These are phyloP conservation scores for Brettanomyces sp. DNA, from an alignment of 805 yeast species.

Conservation along the genomic window DNA sequence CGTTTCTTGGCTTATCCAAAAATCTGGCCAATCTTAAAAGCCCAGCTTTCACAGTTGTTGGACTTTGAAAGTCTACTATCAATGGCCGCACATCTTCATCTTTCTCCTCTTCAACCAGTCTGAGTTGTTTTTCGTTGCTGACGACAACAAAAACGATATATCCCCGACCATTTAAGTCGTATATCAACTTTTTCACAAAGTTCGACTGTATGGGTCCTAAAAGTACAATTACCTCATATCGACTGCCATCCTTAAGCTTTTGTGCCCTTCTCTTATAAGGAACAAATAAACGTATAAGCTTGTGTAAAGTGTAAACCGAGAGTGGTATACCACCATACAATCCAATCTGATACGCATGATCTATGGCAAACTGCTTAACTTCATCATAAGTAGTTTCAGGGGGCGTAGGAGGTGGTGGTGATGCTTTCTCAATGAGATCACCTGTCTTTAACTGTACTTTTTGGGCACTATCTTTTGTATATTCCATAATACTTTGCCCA, in stretches of 20 bases:
- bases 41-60: conserved; percentile 34
- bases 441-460: background rate
- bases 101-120: conserved; percentile 46
- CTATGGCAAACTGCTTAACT: background rate
- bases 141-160: conserved; percentile 73
- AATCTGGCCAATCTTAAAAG: conserved; percentile 39
- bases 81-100: conserved; percentile 64
- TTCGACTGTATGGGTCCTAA: conserved; percentile 76
- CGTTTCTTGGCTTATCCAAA: conserved; percentile 28
- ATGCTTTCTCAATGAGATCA: background rate
- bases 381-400: background rate
- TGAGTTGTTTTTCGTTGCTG: conserved; percentile 49
- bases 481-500: background rate
- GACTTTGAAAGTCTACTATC: conserved; percentile 37
- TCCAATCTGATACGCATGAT: conserved; percentile 1
- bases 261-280: conserved; percentile 42
- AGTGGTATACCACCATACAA: conserved; percentile 3
- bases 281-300: conserved; percentile 2
- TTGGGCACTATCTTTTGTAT: background rate
- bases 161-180: conserved; percentile 70
- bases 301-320: conserved; percentile 3
- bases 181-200: conserved; percentile 55
- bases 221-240: conserved; percentile 65
- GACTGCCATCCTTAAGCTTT: conserved; percentile 56
- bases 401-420: background rate